phyloP scores from a whole-genome alignment of 176 grass and related monocot genomes.

The Oryza rufipogon region DNA sequence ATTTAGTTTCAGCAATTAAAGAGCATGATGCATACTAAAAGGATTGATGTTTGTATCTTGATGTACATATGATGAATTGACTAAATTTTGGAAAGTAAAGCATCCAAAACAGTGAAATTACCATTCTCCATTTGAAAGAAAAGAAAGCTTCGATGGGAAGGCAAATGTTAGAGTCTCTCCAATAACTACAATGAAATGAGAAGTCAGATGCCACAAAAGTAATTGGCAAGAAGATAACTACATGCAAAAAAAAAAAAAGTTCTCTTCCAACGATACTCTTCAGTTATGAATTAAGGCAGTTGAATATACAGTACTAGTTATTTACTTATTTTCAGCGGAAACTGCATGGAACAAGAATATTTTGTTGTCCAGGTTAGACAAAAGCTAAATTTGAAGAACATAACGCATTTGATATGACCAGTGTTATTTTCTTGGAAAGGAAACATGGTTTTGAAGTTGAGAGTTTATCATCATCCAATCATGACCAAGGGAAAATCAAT shows the following conservation, averaged over 20 bases:
- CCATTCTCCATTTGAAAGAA: constrained; percentile 99
- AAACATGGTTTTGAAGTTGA: constrained; percentile 12
- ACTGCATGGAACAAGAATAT: constrained; percentile 20
- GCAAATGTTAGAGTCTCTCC: constrained; percentile 93
- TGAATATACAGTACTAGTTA: constrained; percentile 9
- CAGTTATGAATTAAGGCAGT: constrained; percentile 9
- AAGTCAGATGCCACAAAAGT: constrained; percentile 36
- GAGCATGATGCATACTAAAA: constrained; percentile 14
- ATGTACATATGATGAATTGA: constrained; percentile 5
- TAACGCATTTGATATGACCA: constrained; percentile 13
- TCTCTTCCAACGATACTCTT: constrained; percentile 9
- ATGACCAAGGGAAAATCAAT: constrained; percentile 7
- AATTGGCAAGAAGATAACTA: constrained; percentile 9
- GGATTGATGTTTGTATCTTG: background rate
- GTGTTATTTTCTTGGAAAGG: constrained; percentile 26
- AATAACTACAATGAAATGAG: constrained; percentile 68
- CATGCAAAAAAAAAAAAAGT: background rate
- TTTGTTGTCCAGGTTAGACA: background rate
- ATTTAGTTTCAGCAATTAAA: constrained; percentile 29
- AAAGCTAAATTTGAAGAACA: constrained; percentile 29
- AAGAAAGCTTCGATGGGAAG: constrained; percentile 80
- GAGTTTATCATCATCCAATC: constrained; percentile 17
- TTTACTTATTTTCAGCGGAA: constrained; percentile 28
- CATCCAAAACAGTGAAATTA: constrained; percentile 57
- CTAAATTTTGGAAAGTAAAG: constrained; percentile 30